Evolutionary conservation across 2,329 filamentous ascomycete genomes (phyloP).

Genomic region (Aspergillus sp.): DNA sequence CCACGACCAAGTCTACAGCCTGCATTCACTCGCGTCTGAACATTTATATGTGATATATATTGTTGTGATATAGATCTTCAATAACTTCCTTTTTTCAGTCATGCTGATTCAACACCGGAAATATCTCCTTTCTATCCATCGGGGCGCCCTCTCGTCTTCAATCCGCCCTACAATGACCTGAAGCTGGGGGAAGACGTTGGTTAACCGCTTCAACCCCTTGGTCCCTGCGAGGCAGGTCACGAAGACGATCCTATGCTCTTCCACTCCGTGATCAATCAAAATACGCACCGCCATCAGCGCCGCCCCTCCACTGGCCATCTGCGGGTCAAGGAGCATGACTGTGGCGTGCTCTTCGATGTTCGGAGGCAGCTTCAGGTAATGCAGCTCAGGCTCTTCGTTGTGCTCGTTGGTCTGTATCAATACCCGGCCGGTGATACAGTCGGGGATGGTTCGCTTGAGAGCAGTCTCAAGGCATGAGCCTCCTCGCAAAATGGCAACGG

Average conservation of each 20-base stretch:
- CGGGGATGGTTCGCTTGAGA: conserved; percentile 79
- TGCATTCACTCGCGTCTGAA: too few species aligned
- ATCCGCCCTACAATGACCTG: conserved; percentile 78
- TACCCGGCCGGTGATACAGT: conserved; percentile 79
- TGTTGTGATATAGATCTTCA: conserved; percentile 1
- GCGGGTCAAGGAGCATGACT: conserved; percentile 80
- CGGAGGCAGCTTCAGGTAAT: conserved; percentile 72
- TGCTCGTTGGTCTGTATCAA: conserved; percentile 81
- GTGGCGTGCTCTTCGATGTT: conserved; percentile 66
- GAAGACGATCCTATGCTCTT: conserved; percentile 75
- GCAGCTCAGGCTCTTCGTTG: conserved; percentile 84
- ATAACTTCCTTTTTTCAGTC: too few species aligned
- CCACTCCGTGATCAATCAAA: conserved; percentile 86
- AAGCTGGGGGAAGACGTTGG: conserved; percentile 79
- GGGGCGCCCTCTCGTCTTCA: conserved; percentile 68
- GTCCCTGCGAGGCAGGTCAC: conserved; percentile 86
- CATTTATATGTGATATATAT: conserved; percentile 8
- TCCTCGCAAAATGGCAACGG: conserved; percentile 79
- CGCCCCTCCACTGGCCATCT: conserved; percentile 85
- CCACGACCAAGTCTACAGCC: too few species aligned
- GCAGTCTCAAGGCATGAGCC: conserved; percentile 83
- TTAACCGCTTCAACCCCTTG: conserved; percentile 72
- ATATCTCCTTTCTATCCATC: conserved; percentile 86
- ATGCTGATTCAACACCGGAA: conserved; percentile 59
- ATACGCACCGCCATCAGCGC: conserved; percentile 91